These are phyloP conservation scores for Trichoderma afroharzianum DNA, from an alignment of 2,329 filamentous ascomycete species.

Conservation along the genomic window DNA sequence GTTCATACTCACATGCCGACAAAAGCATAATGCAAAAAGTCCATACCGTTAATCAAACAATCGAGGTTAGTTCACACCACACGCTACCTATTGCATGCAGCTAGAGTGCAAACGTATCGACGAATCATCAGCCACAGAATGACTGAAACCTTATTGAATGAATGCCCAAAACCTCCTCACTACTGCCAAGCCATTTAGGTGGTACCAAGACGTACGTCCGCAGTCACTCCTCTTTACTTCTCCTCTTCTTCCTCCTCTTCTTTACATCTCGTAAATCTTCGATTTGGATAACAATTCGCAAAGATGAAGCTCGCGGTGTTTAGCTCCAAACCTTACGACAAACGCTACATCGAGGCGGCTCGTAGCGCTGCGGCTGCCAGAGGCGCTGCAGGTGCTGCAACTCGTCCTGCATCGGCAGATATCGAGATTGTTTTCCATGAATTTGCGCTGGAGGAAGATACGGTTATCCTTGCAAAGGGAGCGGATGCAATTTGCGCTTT, in stretches of 20 bases:
- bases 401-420: neutral
- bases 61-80: neutral
- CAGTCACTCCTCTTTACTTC: neutral
- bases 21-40: neutral
- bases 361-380: constrained; percentile 25
- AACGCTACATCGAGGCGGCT: constrained; percentile 48
- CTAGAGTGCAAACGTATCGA: neutral
- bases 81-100: neutral
- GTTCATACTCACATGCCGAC: neutral
- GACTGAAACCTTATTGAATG: neutral
- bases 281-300: neutral
- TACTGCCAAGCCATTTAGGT: neutral
- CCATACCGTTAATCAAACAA: neutral
- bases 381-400: constrained; percentile 26
- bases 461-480: constrained; percentile 49
- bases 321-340: constrained; percentile 62
- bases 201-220: neutral
- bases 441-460: constrained; percentile 53
- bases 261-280: neutral
- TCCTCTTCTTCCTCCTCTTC: neutral
- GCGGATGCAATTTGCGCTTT: constrained; percentile 62
- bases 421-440: constrained; percentile 56
- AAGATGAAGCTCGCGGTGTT: constrained; percentile 60
- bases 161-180: neutral
- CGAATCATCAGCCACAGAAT: constrained; percentile 9